Conservation (phyloP, 352 stramenopile genomes). For the Peronospora farinosa region DNA sequence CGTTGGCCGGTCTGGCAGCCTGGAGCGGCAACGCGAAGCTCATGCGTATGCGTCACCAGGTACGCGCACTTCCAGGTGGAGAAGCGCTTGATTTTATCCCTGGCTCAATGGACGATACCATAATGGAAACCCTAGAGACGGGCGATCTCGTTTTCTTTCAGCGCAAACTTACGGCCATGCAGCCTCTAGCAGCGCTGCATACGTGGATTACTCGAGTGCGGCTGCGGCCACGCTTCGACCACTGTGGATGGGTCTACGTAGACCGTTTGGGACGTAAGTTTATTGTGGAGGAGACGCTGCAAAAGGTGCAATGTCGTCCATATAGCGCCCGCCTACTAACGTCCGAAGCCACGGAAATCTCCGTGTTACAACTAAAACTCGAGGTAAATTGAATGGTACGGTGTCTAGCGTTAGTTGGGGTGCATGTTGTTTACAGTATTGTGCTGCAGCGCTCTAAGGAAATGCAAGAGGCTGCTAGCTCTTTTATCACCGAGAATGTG, state of each 20-base stretch:
- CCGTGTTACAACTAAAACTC: slow-evolving; percentile 62
- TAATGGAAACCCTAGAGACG: slow-evolving; percentile 83
- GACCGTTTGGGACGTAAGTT: slow-evolving; percentile 78
- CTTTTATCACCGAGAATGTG: slow-evolving; percentile 53
- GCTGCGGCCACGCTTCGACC: slow-evolving; percentile 69
- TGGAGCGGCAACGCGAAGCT: slow-evolving; percentile 71
- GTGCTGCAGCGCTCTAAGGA: slow-evolving; percentile 47
- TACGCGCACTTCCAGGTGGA: slow-evolving; percentile 23
- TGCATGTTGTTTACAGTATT: slow-evolving; percentile 4
- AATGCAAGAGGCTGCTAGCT: slow-evolving; percentile 48
- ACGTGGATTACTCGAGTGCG: slow-evolving; percentile 48
- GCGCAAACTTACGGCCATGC: slow-evolving; percentile 63
- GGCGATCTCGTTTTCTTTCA: slow-evolving; percentile 77
- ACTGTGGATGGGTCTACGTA: slow-evolving; percentile 77
- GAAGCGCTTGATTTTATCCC: slow-evolving; percentile 55
- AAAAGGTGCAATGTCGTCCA: slow-evolving; percentile 67
- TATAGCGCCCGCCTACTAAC: slow-evolving; percentile 72
- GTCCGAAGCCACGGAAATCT: slow-evolving; percentile 70
- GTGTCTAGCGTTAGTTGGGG: not conserved
- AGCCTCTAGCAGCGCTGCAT: slow-evolving; percentile 64
- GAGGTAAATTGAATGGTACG: slow-evolving; percentile 20
- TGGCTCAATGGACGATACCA: slow-evolving; percentile 82
- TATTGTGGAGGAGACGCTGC: slow-evolving; percentile 77
- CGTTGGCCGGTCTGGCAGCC: slow-evolving; percentile 41
- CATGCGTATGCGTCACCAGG: slow-evolving; percentile 41